Conservation (phyloP, 768 basidiomycete species). For the Mrakia frigida region DNA sequence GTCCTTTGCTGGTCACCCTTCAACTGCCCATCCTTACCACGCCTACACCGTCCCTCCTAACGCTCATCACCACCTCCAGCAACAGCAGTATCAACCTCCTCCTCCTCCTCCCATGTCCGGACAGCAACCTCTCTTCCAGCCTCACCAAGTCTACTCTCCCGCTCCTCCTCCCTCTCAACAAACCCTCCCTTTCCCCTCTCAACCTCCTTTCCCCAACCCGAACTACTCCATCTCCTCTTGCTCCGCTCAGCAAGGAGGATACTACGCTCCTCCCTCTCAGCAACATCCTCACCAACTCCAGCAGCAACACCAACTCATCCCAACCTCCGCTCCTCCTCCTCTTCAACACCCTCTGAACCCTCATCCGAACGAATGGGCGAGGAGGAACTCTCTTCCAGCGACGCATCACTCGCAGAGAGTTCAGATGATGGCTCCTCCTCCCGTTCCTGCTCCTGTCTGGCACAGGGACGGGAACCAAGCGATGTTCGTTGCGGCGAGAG, state of each 20-base stretch:
- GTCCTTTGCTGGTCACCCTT: background rate
- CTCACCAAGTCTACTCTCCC: background rate
- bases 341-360: background rate
- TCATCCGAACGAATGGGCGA: background rate
- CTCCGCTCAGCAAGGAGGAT: background rate
- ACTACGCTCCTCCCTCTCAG: background rate
- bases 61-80: slow-evolving; percentile 5
- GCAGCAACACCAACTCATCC: background rate
- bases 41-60: background rate
- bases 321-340: background rate
- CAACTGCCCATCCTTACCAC: slow-evolving; percentile 1
- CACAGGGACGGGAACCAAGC: background rate
- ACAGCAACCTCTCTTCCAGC: background rate
- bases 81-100: background rate
- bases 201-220: slow-evolving; percentile 3
- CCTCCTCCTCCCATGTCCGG: background rate
- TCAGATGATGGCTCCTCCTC: slow-evolving; percentile 10
- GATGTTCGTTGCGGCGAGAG: background rate
- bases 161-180: background rate
- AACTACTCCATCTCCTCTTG: background rate
- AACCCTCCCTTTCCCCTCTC: background rate
- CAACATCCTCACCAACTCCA: background rate
- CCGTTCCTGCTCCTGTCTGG: background rate
- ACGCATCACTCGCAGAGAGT: background rate
- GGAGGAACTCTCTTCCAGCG: slow-evolving; percentile 10